These are phyloP conservation scores for Monilinia fructicola DNA, from an alignment of 2,329 filamentous ascomycete species.

Conservation along the genomic window DNA sequence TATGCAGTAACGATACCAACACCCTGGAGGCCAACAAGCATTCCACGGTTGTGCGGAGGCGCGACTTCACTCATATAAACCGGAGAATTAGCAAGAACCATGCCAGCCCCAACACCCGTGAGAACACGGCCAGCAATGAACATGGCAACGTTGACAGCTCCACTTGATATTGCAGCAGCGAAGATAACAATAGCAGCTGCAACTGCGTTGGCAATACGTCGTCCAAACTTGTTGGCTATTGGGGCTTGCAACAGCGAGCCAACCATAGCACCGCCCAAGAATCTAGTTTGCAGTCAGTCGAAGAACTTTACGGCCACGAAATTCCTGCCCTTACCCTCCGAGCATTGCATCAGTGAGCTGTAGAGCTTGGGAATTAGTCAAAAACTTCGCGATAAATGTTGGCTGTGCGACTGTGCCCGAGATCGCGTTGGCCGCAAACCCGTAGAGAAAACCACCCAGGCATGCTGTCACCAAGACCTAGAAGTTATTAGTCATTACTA, in stretches of 20 bases:
- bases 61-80: slow-evolving; percentile 38
- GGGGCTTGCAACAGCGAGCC: slow-evolving; percentile 16
- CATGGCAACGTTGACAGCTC: slow-evolving; percentile 24
- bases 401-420: slow-evolving; percentile 16
- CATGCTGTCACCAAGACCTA: slow-evolving; percentile 20
- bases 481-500: not conserved
- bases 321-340: not conserved
- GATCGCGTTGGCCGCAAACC: slow-evolving; percentile 15
- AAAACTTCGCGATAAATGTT: slow-evolving; percentile 19
- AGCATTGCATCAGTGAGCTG: slow-evolving; percentile 20
- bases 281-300: not conserved
- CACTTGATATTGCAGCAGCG: slow-evolving; percentile 30
- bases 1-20: slow-evolving; percentile 38
- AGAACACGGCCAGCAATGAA: slow-evolving; percentile 16
- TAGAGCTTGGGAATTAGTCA: slow-evolving; percentile 11
- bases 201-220: slow-evolving; percentile 16
- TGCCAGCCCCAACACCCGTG: slow-evolving; percentile 18
- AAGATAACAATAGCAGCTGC: slow-evolving; percentile 30
- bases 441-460: slow-evolving; percentile 19
- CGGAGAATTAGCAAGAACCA: slow-evolving; percentile 26
- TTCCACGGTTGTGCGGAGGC: slow-evolving; percentile 37
- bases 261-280: slow-evolving; percentile 13
- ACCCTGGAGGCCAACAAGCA: slow-evolving; percentile 40
- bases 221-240: slow-evolving; percentile 14
- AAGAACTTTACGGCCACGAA: not conserved